Evolutionary conservation across 331 rosid genomes (phyloP).

Genomic region (Cydonia oblonga): DNA sequence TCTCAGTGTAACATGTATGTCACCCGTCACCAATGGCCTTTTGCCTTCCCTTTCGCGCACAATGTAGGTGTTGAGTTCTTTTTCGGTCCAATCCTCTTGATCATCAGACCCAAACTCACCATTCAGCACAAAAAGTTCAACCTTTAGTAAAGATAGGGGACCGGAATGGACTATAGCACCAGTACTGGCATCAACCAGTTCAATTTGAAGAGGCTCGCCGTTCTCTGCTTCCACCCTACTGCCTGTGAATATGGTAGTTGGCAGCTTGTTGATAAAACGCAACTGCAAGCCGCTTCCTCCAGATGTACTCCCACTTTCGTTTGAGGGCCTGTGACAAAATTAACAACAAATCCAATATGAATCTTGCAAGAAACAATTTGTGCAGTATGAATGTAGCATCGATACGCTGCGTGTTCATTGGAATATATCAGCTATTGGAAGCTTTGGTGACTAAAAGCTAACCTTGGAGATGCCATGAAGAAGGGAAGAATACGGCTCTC

Average conservation of each 20-base stretch:
- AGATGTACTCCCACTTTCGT: conserved; percentile 25
- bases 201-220: conserved; percentile 21
- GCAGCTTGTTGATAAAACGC: conserved; percentile 30
- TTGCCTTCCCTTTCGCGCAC: conserved; percentile 44
- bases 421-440: neutral
- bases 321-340: conserved; percentile 2
- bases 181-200: conserved; percentile 36
- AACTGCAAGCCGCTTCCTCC: conserved; percentile 41
- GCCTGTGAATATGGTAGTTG: conserved; percentile 29
- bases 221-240: conserved; percentile 27
- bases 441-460: conserved; percentile 8
- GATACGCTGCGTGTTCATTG: neutral
- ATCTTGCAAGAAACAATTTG: too few species aligned
- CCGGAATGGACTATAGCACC: conserved; percentile 25
- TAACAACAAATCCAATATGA: too few species aligned
- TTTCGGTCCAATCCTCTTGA: conserved; percentile 47
- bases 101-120: conserved; percentile 40
- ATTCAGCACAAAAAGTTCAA: conserved; percentile 39
- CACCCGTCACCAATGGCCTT: conserved; percentile 52
- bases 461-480: conserved; percentile 32
- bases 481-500: conserved; percentile 18
- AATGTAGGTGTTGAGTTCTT: conserved; percentile 35
- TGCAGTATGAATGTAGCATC: too few species aligned
- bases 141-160: conserved; percentile 42
- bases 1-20: conserved; percentile 19